phyloP scores from a whole-genome alignment of 768 basidiomycete genomes.

The Floccularia luteovirens region DNA sequence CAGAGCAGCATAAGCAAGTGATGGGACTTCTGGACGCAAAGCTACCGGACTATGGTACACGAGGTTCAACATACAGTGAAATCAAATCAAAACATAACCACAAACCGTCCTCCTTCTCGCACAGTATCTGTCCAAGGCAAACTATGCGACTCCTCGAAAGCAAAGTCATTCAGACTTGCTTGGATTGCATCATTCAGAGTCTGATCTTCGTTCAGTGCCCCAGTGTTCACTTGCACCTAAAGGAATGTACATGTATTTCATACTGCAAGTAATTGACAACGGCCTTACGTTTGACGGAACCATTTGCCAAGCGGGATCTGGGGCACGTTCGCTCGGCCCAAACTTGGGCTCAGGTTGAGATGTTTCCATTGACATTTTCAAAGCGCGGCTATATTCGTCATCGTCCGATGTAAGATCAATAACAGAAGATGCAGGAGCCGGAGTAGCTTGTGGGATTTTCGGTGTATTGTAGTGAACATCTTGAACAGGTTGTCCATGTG shows the following conservation, averaged over 20 bases:
- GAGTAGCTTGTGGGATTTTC: slow-evolving; percentile 12
- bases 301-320: slow-evolving; percentile 63
- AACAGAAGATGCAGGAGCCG: slow-evolving; percentile 21
- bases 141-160: slow-evolving; percentile 41
- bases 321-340: slow-evolving; percentile 51
- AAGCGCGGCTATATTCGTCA: slow-evolving; percentile 41
- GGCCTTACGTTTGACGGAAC: slow-evolving; percentile 57
- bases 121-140: slow-evolving; percentile 43
- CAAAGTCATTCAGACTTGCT: slow-evolving; percentile 55
- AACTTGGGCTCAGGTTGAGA: slow-evolving; percentile 34
- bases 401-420: slow-evolving; percentile 62
- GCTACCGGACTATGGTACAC: slow-evolving; percentile 56
- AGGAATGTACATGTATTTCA: not conserved
- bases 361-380: slow-evolving; percentile 45
- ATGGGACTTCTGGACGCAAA: slow-evolving; percentile 46
- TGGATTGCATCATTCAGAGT: slow-evolving; percentile 64
- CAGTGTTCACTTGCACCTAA: slow-evolving; percentile 20
- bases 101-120: slow-evolving; percentile 53
- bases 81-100: slow-evolving; percentile 3
- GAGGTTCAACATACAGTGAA: not conserved
- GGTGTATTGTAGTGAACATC: slow-evolving; percentile 9
- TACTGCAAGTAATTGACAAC: slow-evolving; percentile 1
- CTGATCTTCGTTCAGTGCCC: slow-evolving; percentile 46
- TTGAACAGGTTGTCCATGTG: not conserved
- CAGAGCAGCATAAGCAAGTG: slow-evolving; percentile 52